Base-by-base conservation (phyloP, 495 filamentous ascomycete genomes). In the Penicillium lividum region DNA sequence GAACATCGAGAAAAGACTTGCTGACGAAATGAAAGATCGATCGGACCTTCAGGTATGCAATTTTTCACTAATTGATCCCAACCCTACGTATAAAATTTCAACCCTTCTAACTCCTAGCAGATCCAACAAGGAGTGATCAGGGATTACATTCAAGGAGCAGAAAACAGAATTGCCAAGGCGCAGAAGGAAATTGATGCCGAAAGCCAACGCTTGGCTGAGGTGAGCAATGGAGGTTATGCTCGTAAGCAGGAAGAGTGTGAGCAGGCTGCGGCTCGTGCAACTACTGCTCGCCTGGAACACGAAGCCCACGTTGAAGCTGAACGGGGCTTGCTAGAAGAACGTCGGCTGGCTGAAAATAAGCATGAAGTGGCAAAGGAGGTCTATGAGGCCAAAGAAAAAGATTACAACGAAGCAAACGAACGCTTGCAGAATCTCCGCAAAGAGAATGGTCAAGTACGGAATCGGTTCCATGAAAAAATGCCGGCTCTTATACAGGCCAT, bases 401-500 rank as follows among this genome's bases (percentile, higher is more conserved):
- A 84, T 30, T 60, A 84, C 33, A 48, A 65, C 59, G 54, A 77
- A 58, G 73, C 75, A 42, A 68, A 88, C 69, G 67, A 60, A 3
- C 64, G 68, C 43, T 68, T 91, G 10, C 64, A 63, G 18, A 72
- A 68, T 55, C 69, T 90, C 7, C 71, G 69, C 42, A 66, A 76
- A 82, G 77, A 85, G 76, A 68, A 80, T 69, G 79, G 80, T 43
- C 56, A 78, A 58, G 67, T 75, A 73, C 66, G 65, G 36, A 61
- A 70, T 15, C 86, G 80, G 3, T 96, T 89, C 61, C 82, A 85
- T 38, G 53, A 69, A 0, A 82, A 77, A 51, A 77, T 96, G 70
- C 81, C 84, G 3, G 57, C 75, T 1, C 82, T 97, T 10, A 66
- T 96, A 4, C 77, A 68, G 31, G 78, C 80, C 8, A 91, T 98